Base-by-base conservation (phyloP, 805 yeast genomes). In the Starmerella scarabaei region DNA sequence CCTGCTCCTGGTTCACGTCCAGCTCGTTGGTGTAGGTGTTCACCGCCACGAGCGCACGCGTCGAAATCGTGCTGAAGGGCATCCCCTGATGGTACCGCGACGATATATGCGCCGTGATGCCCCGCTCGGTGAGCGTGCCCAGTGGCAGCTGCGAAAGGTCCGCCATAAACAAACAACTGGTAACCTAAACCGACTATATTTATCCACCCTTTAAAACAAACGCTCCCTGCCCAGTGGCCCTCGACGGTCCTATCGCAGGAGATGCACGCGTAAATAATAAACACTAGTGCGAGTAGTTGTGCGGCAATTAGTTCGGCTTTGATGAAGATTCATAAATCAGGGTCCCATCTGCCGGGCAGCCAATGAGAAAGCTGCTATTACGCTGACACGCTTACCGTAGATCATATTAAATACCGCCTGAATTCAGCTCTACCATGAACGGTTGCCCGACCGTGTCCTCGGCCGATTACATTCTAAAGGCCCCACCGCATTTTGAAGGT, bases 31-130 rank as follows among this genome's bases (percentile, higher is more conserved):
- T 40, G 42, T 55, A 62, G 4, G 68, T 63, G 47, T 63, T 63
- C 36, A 64, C 45, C 9, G 66, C 61, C 26, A 63, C 55, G 38
- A 63, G 51, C 23, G 64, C 46, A 21, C 64, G 59, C 7, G 63
- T 47, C 5, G 66, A 60, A 24, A 63, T 51, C 21, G 62, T 51
- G 17, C 60, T 55, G 43, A 58, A 58, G n/a, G 67, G 65, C 50
- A 59, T 50, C 20, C 65, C 66, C 44, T 60, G 63, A 47, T 64
- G 66, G 49, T 50, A 63, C 32, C 67, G 49, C 30, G 67, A 61
- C 20, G 68, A 68, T 23, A 63, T 53, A 39, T 64, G 68, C 14
- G 66, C 61, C 19, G 68, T 63, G 36, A 63, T 52, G 30, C 58
- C 64, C 36, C 59, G 61, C 42, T 60, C 67, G 15, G 61, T 58